phyloP scores from a whole-genome alignment of 768 basidiomycete genomes.

The Hygrocybe punicea region DNA sequence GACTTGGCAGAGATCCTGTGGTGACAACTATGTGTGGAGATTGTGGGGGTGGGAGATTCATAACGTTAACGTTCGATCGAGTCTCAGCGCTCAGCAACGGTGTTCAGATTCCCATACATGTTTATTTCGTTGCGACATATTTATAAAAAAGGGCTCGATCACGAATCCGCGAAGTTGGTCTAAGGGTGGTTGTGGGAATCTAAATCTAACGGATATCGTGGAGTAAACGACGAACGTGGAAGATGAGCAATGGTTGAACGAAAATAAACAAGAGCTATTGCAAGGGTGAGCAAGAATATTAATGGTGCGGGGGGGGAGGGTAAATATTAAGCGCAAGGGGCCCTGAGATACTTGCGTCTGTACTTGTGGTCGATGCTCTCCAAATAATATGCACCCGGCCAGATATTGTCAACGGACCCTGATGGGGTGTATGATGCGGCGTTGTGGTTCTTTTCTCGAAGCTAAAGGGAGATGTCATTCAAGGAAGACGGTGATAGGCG shows the following conservation, averaged over 20 bases:
- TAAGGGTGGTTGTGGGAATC: neutral
- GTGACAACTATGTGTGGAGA: conserved; percentile 1
- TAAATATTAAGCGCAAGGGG: conserved; percentile 36
- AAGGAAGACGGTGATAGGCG: conserved; percentile 1
- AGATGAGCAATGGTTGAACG: neutral
- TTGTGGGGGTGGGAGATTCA: conserved; percentile 5
- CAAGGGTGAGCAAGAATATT: neutral
- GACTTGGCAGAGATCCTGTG: conserved; percentile 4
- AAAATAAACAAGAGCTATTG: neutral
- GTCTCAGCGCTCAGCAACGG: too few species aligned
- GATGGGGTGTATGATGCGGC: conserved; percentile 78
- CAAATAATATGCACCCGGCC: conserved; percentile 93
- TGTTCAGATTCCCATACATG: too few species aligned
- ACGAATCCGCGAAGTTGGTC: too few species aligned
- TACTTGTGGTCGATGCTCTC: conserved; percentile 85
- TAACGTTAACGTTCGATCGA: too few species aligned
- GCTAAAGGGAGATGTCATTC: conserved; percentile 42
- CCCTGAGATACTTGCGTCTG: conserved; percentile 78
- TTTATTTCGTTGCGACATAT: too few species aligned
- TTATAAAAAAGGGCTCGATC: too few species aligned
- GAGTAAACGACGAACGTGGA: too few species aligned
- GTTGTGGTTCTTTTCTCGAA: conserved; percentile 97
- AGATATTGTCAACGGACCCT: conserved; percentile 88
- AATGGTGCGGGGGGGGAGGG: too few species aligned
- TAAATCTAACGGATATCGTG: neutral